A percentile compares a stretch with the other conserved stretches of the same genome.
These are phyloP conservation scores for Vitellaria paradoxa DNA, from an alignment of 179 eudicot genomes.

Conservation along the genomic window DNA sequence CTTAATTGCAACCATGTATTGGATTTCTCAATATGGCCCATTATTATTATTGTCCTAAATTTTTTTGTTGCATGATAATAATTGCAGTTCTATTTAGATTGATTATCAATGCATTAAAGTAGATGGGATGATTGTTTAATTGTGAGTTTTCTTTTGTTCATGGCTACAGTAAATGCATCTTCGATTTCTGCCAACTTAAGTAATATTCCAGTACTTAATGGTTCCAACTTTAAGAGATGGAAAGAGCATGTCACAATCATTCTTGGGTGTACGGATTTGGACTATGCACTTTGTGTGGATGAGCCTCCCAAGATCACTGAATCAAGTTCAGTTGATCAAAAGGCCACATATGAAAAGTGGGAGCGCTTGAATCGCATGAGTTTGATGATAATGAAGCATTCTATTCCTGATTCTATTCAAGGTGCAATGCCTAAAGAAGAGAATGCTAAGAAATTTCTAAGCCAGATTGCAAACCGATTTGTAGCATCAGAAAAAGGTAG, in stretches of 20 bases:
- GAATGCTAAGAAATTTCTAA: not conserved
- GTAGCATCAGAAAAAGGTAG: not conserved
- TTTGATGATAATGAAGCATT: not conserved
- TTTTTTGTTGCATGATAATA: too few relatives aligned
- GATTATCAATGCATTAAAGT: too few relatives aligned
- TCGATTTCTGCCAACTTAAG: not conserved
- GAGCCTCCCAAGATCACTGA: not conserved
- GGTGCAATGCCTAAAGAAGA: not conserved
- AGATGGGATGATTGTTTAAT: too few relatives aligned
- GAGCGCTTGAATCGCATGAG: not conserved
- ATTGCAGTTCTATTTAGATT: too few relatives aligned
- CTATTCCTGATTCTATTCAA: not conserved
- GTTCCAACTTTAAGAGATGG: not conserved
- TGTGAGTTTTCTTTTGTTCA: not conserved
- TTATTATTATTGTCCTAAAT: too few relatives aligned
- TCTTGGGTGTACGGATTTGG: not conserved
- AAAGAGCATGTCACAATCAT: not conserved
- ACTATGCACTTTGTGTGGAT: not conserved
- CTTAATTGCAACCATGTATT: too few relatives aligned
- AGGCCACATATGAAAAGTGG: not conserved
- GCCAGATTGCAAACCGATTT: not conserved
- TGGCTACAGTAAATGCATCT: not conserved
- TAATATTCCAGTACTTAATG: not conserved
- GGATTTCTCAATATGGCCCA: too few relatives aligned
- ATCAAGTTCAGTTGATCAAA: not conserved